These are phyloP conservation scores for Backusella psychrophila DNA, from an alignment of 192 early-diverging fungal species.

Conservation along the genomic window DNA sequence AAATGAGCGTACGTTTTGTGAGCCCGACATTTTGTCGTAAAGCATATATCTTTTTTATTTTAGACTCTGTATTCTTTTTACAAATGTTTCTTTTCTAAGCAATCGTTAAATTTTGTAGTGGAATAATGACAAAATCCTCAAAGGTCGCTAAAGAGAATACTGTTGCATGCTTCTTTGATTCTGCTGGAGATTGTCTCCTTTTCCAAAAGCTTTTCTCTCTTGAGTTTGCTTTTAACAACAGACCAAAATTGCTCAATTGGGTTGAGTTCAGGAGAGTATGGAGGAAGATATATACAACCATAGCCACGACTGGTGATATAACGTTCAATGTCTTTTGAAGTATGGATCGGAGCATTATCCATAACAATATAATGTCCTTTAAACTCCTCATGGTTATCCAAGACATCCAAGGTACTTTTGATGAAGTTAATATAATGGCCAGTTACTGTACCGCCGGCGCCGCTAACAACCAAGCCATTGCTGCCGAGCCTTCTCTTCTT, in stretches of 20 bases:
- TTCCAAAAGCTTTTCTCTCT: conserved; percentile 6
- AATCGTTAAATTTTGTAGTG: conserved; percentile 3
- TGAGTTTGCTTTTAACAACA: conserved; percentile 4
- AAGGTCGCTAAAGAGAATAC: not conserved
- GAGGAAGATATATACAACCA: conserved; percentile 11
- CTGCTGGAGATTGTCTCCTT: not conserved
- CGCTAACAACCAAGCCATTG: not conserved
- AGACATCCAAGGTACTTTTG: not conserved
- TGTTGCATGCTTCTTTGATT: conserved; percentile 6
- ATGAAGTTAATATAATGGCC: not conserved
- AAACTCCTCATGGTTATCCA: not conserved
- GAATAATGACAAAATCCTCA: conserved; percentile 12
- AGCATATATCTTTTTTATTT: too few relatives aligned
- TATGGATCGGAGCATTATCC: conserved; percentile 22
- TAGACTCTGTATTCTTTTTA: too few relatives aligned
- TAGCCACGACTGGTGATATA: conserved; percentile 10
- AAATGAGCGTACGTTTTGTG: not conserved
- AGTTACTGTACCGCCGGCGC: not conserved
- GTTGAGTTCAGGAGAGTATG: conserved; percentile 14
- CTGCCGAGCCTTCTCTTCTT: conserved; percentile 5
- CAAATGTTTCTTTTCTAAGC: conserved; percentile 9
- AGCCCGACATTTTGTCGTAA: too few relatives aligned
- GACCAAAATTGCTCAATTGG: conserved; percentile 27
- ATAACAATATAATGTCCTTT: conserved; percentile 17
- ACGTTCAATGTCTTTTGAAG: not conserved